phyloP scores from a whole-genome alignment of 805 yeast species.

The Pichia phayaonensis region DNA sequence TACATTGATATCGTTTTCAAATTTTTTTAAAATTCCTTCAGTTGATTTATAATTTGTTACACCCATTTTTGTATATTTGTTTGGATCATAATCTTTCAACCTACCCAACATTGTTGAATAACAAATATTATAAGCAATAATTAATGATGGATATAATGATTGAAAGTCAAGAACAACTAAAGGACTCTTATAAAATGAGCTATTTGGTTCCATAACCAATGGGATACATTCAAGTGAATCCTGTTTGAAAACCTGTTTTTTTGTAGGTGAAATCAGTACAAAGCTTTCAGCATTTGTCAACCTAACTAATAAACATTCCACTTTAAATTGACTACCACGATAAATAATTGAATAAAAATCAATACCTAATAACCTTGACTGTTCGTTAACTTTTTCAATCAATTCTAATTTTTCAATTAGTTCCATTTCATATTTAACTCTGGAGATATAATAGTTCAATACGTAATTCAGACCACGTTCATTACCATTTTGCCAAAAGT shows the following conservation, averaged over 20 bases:
- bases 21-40: constrained; percentile 45
- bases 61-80: constrained; percentile 43
- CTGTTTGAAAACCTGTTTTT: constrained; percentile 73
- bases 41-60: constrained; percentile 43
- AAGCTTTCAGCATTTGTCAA: constrained; percentile 71
- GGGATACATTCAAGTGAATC: constrained; percentile 84
- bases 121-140: constrained; percentile 87
- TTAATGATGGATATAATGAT: constrained; percentile 85
- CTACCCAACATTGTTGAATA: constrained; percentile 66
- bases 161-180: constrained; percentile 88
- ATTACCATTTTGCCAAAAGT: constrained; percentile 31
- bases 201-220: constrained; percentile 84
- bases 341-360: constrained; percentile 84
- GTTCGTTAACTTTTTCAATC: constrained; percentile 66
- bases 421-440: constrained; percentile 36
- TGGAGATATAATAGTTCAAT: constrained; percentile 38
- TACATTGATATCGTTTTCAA: constrained; percentile 48
- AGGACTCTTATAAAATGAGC: constrained; percentile 82
- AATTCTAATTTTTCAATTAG: constrained; percentile 57
- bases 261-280: constrained; percentile 70
- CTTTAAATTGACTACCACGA: constrained; percentile 91
- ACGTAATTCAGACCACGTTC: constrained; percentile 28
- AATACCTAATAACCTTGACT: constrained; percentile 78
- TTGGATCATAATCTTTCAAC: constrained; percentile 43
- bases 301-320: constrained; percentile 75